Evolutionary conservation across 176 grass and related monocot species (phyloP).

Genomic region (Neostapfia colusana): DNA sequence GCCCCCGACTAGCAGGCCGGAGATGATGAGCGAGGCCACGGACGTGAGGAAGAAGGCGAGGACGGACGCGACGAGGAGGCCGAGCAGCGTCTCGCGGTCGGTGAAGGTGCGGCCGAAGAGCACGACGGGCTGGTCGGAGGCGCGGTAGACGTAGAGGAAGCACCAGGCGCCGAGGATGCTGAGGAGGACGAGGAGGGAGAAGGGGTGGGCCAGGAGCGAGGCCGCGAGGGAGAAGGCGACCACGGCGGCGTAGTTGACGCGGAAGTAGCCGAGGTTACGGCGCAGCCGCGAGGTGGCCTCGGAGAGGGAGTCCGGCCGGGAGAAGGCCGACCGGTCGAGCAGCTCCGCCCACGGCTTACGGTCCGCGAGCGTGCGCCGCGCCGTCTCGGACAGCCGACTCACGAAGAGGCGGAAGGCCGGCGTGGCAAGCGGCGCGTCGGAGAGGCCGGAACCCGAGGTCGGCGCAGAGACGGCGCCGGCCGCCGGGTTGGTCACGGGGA

Average conservation of each 20-base stretch:
- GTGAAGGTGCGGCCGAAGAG: conserved; percentile 56
- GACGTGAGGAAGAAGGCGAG: conserved; percentile 75
- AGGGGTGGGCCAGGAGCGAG: conserved; percentile 54
- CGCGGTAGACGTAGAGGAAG: conserved; percentile 64
- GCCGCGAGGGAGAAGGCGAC: conserved; percentile 45
- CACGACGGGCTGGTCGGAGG: conserved; percentile 47
- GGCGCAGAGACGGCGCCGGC: conserved; percentile 16
- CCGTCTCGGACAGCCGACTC: conserved; percentile 58
- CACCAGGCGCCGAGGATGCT: conserved; percentile 56
- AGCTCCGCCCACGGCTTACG: conserved; percentile 47
- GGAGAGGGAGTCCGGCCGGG: conserved; percentile 37
- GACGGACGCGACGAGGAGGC: conserved; percentile 46
- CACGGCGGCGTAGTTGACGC: conserved; percentile 71
- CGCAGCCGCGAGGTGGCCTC: conserved; percentile 59
- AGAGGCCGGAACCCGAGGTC: conserved; percentile 18
- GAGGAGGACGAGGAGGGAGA: conserved; percentile 52
- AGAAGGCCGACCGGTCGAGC: conserved; percentile 39
- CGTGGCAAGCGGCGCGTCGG: background rate
- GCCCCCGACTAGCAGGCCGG: conserved; percentile 54
- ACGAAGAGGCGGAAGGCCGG: conserved; percentile 55
- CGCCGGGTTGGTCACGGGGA: conserved; percentile 60
- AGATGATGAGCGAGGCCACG: conserved; percentile 65
- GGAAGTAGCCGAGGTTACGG: conserved; percentile 80
- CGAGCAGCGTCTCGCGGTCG: conserved; percentile 48
- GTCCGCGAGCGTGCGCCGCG: conserved; percentile 39